These are phyloP conservation scores for Rosa persica DNA, from an alignment of 306 rosid species.

Conservation along the genomic window DNA sequence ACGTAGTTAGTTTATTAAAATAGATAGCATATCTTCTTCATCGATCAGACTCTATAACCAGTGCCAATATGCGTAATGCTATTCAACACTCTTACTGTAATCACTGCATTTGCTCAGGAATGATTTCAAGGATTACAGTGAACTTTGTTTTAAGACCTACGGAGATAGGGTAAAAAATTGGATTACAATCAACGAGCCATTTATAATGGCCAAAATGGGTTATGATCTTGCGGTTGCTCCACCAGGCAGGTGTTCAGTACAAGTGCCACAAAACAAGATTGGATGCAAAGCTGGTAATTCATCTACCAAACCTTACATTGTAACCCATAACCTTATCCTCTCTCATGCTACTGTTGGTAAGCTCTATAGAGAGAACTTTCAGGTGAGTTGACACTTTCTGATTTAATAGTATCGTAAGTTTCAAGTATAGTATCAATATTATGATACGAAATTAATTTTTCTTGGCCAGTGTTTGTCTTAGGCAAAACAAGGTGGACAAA, in stretches of 20 bases:
- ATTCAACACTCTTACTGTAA: no score
- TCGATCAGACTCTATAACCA: neutral
- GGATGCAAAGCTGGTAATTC: constrained; percentile 30
- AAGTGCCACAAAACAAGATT: neutral
- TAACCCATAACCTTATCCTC: constrained; percentile 44
- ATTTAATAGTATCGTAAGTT: neutral
- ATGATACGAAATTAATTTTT: neutral
- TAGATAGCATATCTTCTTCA: neutral
- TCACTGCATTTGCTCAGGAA: neutral
- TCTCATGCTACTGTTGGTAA: constrained; percentile 41
- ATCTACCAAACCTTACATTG: constrained; percentile 52
- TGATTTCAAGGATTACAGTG: constrained; percentile 22
- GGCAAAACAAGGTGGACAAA: constrained; percentile 40
- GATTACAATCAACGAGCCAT: constrained; percentile 25
- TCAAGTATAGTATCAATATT: neutral
- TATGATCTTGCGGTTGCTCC: neutral
- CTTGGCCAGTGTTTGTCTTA: neutral
- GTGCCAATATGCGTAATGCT: neutral
- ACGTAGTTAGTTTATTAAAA: neutral
- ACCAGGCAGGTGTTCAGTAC: constrained; percentile 9
- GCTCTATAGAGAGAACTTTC: constrained; percentile 43
- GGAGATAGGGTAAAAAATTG: constrained; percentile 23
- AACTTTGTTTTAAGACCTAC: constrained; percentile 11
- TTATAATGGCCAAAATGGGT: neutral
- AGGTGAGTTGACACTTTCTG: constrained; percentile 23